Evolutionary conservation across 2,329 filamentous ascomycete genomes (phyloP), one percentile per base, ranked within the genome.

Genomic region (Chlorencoelia australis): DNA sequence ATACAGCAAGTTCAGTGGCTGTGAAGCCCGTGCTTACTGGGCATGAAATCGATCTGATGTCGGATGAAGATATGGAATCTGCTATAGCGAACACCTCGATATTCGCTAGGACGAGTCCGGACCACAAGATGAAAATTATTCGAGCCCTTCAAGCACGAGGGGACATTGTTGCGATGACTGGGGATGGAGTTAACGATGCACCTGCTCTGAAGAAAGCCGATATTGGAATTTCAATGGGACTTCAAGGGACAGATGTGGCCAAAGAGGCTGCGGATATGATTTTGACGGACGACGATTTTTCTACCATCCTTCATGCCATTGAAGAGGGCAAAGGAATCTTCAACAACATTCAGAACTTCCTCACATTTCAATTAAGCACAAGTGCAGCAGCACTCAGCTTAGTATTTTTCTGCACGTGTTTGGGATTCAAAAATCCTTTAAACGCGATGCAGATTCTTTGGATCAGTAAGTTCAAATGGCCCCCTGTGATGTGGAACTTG

Each of bases 361-460:
- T 98, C 45, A 96, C 91, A 0, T 98, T 98, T 63, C 93, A 98
- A 65, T 73, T 98, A 40, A 95, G 88, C 60, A 98, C 91, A 31
- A 95, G 87, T 57, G 91, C 93, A 14, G 91, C 93, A 37, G 87
- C 91, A 43, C 67, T 98, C 48, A 86, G 83, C 40, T 69, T 98
- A 36, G 91, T 98, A 13, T 75, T 98, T 48, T 62, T 98, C 53
- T 95, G 88, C 67, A 95, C 87, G 19, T 82, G 85, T 49, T 72
- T 95, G 43, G 91, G 91, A 25, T 91, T 93, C 65, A 88, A 86
- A 62, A 94, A 91, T 57, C 93, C 91, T 30, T 69, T 98, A 42
- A 98, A 98, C 58, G 87, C 91, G 33, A 98, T 98, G 91, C 91
- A 98, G 65, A 98, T 98, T 65, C 72, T 98, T 27, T 98, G 91